phyloP scores from a whole-genome alignment of 352 stramenopile genomes.

The Phytophthora sansomeana region DNA sequence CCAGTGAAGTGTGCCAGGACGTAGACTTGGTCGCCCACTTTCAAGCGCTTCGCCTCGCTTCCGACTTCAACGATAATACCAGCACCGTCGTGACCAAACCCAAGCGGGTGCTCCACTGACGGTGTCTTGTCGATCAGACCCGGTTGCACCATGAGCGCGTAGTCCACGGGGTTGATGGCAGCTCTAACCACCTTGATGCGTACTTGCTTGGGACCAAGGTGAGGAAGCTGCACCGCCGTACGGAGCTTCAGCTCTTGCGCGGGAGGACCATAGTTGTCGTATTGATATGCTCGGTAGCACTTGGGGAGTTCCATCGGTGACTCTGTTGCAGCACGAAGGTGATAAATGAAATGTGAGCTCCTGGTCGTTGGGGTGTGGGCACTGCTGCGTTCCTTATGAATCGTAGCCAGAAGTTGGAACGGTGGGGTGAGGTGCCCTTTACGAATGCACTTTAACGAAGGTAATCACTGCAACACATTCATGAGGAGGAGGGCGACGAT shows the following conservation, averaged over 20 bases:
- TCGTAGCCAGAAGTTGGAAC: too few species aligned
- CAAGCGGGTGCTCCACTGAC: conserved; percentile 22
- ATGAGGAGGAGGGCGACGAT: neutral
- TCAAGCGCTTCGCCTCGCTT: conserved; percentile 11
- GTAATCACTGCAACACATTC: neutral
- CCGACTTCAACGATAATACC: conserved; percentile 40
- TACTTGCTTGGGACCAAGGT: conserved; percentile 40
- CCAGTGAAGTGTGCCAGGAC: conserved; percentile 28
- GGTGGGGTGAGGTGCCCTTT: too few species aligned
- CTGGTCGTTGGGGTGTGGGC: neutral
- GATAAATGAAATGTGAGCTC: neutral
- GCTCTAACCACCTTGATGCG: conserved; percentile 39
- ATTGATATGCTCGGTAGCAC: conserved; percentile 32
- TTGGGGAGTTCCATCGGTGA: conserved; percentile 29
- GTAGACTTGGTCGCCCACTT: conserved; percentile 43
- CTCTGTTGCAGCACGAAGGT: neutral
- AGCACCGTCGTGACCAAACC: conserved; percentile 34
- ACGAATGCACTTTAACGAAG: neutral
- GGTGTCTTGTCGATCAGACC: conserved; percentile 23
- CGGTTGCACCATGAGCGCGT: conserved; percentile 26
- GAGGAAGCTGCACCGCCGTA: conserved; percentile 23
- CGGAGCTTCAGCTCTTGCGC: conserved; percentile 39
- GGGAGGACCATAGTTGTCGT: conserved; percentile 33
- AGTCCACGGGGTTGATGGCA: conserved; percentile 46
- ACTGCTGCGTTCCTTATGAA: too few species aligned